phyloP scores from a whole-genome alignment of 2,329 filamentous ascomycete genomes.

The Fusarium sp. region DNA sequence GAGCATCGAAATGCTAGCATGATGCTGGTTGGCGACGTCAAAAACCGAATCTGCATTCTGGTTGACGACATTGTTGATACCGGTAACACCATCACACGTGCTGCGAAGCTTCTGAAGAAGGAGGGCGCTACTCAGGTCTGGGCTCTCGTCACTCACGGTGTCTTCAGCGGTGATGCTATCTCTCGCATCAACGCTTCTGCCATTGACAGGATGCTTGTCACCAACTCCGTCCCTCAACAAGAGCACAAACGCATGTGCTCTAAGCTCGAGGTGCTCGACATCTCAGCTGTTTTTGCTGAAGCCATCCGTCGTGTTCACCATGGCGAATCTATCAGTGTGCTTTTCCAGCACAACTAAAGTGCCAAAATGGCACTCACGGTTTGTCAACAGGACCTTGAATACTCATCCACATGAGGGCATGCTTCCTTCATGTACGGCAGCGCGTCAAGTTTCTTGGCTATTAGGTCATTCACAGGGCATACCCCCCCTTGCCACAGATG shows the following conservation, averaged over 20 bases:
- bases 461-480: slow-evolving; percentile 1
- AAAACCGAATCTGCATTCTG: slow-evolving; percentile 84
- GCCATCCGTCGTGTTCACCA: slow-evolving; percentile 96
- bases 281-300: slow-evolving; percentile 92
- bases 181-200: slow-evolving; percentile 92
- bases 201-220: slow-evolving; percentile 93
- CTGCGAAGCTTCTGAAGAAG: slow-evolving; percentile 95
- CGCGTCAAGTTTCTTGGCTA: slow-evolving; percentile 12
- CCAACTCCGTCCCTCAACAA: slow-evolving; percentile 91
- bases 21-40: slow-evolving; percentile 93
- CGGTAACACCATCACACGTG: slow-evolving; percentile 95
- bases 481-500: slow-evolving; percentile 7
- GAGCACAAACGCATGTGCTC: slow-evolving; percentile 82
- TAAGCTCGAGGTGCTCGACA: slow-evolving; percentile 90
- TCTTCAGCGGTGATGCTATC: slow-evolving; percentile 94
- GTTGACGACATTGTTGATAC: slow-evolving; percentile 96
- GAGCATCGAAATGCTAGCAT: slow-evolving; percentile 93
- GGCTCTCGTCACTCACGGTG: slow-evolving; percentile 92
- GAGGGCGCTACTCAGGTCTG: slow-evolving; percentile 93
- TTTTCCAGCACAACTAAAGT: slow-evolving; percentile 68
- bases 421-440: slow-evolving; percentile 5
- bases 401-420: slow-evolving; percentile 22
- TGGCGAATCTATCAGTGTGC: slow-evolving; percentile 95
- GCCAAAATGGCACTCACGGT: slow-evolving; percentile 9
- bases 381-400: slow-evolving; percentile 22